Conservation (phyloP, 2,329 filamentous ascomycete species). For the Parastagonospora avenae region DNA sequence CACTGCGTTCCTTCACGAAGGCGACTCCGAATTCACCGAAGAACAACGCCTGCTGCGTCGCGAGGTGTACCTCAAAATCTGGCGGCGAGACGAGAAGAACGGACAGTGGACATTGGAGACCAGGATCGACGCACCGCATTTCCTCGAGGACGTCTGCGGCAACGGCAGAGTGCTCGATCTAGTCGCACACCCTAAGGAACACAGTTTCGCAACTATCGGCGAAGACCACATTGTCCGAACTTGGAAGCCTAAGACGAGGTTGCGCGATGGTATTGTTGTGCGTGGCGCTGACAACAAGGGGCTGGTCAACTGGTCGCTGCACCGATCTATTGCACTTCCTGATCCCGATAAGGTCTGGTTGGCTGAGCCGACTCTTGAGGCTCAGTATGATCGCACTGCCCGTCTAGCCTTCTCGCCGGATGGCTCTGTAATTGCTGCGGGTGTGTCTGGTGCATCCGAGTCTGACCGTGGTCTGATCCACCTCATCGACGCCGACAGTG, state of each 20-base stretch:
- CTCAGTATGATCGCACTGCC: slow-evolving; percentile 56
- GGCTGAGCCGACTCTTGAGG: slow-evolving; percentile 29
- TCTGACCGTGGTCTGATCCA: slow-evolving; percentile 68
- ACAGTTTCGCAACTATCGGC: slow-evolving; percentile 83
- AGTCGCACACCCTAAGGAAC: slow-evolving; percentile 68
- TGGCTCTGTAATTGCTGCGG: slow-evolving; percentile 43
- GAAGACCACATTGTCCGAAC: slow-evolving; percentile 77
- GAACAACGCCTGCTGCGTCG: slow-evolving; percentile 57
- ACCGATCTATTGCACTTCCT: slow-evolving; percentile 53
- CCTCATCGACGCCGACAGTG: slow-evolving; percentile 74
- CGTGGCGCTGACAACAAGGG: slow-evolving; percentile 59
- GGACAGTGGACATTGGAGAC: slow-evolving; percentile 74
- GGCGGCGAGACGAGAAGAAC: slow-evolving; percentile 68
- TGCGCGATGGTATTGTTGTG: slow-evolving; percentile 69
- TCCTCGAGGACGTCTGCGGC: slow-evolving; percentile 52
- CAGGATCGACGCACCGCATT: slow-evolving; percentile 83
- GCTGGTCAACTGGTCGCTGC: slow-evolving; percentile 76
- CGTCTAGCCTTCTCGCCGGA: slow-evolving; percentile 71
- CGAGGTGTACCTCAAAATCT: slow-evolving; percentile 90
- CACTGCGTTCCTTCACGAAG: slow-evolving; percentile 59
- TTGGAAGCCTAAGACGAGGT: slow-evolving; percentile 77
- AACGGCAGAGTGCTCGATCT: slow-evolving; percentile 71
- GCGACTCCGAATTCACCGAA: slow-evolving; percentile 47
- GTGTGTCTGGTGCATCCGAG: slow-evolving; percentile 39
- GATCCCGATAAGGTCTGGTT: slow-evolving; percentile 44